phyloP scores from a whole-genome alignment of 306 rosid genomes.

The Fagus crenata region DNA sequence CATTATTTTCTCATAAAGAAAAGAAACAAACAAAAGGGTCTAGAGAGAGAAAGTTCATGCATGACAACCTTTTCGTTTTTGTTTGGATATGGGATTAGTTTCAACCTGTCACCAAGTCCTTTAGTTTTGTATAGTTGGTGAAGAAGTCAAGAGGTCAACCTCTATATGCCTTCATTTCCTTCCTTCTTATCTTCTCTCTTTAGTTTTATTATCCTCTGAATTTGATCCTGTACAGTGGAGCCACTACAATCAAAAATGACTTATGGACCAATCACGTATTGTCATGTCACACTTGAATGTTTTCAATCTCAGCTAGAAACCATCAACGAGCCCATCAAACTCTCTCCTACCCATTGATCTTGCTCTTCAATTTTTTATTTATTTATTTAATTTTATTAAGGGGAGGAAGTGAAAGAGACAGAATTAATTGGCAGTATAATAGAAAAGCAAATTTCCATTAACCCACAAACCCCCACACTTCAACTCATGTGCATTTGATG shows the following conservation, averaged over 20 bases:
- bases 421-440: not conserved
- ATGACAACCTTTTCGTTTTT: slow-evolving; percentile 6
- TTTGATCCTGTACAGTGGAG: not conserved
- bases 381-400: not conserved
- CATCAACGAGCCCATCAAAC: not conserved
- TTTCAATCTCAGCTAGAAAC: not conserved
- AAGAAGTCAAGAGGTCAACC: slow-evolving; percentile 29
- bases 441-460: not conserved
- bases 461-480: not conserved
- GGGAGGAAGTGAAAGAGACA: not conserved
- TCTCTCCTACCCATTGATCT: not conserved
- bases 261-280: not conserved
- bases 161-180: not conserved
- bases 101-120: slow-evolving; percentile 22
- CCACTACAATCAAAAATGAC: not conserved
- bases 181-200: slow-evolving; percentile 1
- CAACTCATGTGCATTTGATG: not conserved
- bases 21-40: not conserved
- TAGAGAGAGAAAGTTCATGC: not conserved
- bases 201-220: not conserved
- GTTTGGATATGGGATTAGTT: slow-evolving; percentile 26
- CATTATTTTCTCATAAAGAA: slow-evolving; percentile 6
- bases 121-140: slow-evolving; percentile 30
- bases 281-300: not conserved
- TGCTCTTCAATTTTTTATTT: not conserved